Conservation (phyloP, 768 basidiomycete genomes). For the Rhizopogon vulgaris region DNA sequence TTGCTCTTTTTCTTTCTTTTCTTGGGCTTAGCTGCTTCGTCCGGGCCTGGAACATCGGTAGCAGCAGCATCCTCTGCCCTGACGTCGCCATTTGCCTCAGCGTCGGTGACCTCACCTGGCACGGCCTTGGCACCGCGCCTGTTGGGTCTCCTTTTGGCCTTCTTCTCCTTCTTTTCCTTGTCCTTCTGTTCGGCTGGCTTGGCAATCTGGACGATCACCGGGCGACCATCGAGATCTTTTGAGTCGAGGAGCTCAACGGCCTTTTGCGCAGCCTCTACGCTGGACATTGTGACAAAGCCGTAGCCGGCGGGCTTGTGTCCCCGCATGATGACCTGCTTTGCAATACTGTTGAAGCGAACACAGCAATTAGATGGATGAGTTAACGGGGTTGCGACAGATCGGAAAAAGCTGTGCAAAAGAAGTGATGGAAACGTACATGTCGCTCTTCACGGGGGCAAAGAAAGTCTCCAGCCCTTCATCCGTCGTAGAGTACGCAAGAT, state of each 20-base stretch:
- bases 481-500: conserved; percentile 91
- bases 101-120: conserved; percentile 85
- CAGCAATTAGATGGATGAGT: conserved; percentile 6
- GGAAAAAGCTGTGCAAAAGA: background rate
- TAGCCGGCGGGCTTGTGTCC: conserved; percentile 85
- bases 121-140: conserved; percentile 84
- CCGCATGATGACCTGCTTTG: conserved; percentile 82
- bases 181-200: conserved; percentile 88
- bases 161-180: conserved; percentile 69
- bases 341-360: conserved; percentile 43
- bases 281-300: conserved; percentile 84
- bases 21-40: conserved; percentile 59
- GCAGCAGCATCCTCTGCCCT: conserved; percentile 49
- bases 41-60: conserved; percentile 40
- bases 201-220: conserved; percentile 87
- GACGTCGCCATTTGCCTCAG: conserved; percentile 78
- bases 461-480: conserved; percentile 93
- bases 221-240: conserved; percentile 83
- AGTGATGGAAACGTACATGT: conserved; percentile 61
- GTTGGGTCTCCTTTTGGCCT: conserved; percentile 73
- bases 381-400: no score
- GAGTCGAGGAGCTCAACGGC: conserved; percentile 84
- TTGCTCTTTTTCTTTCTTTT: conserved; percentile 74
- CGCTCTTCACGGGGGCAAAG: conserved; percentile 82
- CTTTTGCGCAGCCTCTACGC: conserved; percentile 76